A percentile compares a stretch with the other conserved stretches of the same genome.
These are phyloP conservation scores for Trifolium fragiferum DNA, from an alignment of 306 rosid species.

Conservation along the genomic window DNA sequence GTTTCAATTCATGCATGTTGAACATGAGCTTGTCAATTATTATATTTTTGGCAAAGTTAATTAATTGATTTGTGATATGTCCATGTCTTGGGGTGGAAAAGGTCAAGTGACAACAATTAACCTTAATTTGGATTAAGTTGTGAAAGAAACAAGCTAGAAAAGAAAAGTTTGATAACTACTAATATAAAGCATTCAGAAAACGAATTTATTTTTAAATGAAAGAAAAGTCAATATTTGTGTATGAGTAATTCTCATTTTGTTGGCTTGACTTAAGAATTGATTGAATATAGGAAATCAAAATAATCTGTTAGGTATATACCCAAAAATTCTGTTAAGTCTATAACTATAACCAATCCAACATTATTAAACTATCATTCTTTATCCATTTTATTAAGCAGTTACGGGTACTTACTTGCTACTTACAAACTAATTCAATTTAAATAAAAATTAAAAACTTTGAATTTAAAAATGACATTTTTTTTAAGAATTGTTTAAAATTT, in stretches of 20 bases:
- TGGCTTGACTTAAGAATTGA: neutral
- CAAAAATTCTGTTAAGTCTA: neutral
- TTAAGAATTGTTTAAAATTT: neutral
- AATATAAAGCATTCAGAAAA: slow-evolving; percentile 26
- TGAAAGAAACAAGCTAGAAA: slow-evolving; percentile 1
- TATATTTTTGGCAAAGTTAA: neutral
- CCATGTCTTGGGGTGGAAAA: neutral
- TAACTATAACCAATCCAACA: neutral
- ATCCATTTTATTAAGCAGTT: no score
- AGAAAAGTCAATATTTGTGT: slow-evolving; percentile 28
- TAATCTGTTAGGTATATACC: neutral
- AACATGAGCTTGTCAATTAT: neutral
- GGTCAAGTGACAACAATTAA: slow-evolving; percentile 25
- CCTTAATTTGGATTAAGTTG: neutral
- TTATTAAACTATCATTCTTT: neutral
- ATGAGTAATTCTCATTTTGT: slow-evolving; percentile 11
- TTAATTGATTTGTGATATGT: slow-evolving; percentile 12
- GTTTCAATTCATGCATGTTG: slow-evolving; percentile 1
- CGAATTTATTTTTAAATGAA: slow-evolving; percentile 27
- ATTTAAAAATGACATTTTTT: neutral
- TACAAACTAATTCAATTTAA: no score
- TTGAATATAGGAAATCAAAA: neutral
- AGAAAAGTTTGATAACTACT: neutral
- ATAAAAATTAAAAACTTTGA: no score
- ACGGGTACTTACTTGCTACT: neutral